Base-by-base conservation (phyloP, 306 rosid species). In the Prunus campanulata region DNA sequence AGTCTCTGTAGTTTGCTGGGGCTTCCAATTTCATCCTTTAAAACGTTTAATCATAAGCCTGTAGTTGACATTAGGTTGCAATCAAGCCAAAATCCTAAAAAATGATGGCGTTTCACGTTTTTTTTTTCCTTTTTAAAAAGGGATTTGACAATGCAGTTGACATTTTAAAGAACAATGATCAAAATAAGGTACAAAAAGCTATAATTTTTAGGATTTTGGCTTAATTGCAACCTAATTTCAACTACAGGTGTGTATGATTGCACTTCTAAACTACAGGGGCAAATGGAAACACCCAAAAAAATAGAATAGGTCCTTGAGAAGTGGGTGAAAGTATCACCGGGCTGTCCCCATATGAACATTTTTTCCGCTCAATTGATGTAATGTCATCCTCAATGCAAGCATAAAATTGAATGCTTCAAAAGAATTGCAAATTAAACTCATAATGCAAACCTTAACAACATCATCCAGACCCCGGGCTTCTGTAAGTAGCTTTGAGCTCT, bases 401-500 rank as follows among this genome's bases (percentile, higher is more conserved):
- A 55, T 62, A 29, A 69, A 62, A 42, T 59, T 71, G 47, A 62
- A 74, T 19, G 13, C 63, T 71, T 63, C 35, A 30, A 67, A 62
- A 61, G 80, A 51, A 75, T 49, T 54, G 80, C 62, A 74, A 74
- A 54, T 49, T 42, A 44, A 68, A 39, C 68, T 71, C 22, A 60
- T 49, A 70, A 70, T 74, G 27, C 94, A 78, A 79, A 96, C 99
- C 99, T 96, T 96, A 61, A 92, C 97, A 78, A 96, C 96, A 71
- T 96, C 99, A 47, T 96, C 99, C 42, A 96, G 79, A 72, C 99
- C 99, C 57, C 94, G 92, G 1, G 99, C 99, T 83, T 96, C 99
- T 0, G 82, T 86, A 66, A 89, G 86, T 67, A 96, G 90, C 84
- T 82, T 93, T 81, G 91, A 11, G 79, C 96, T 96, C 86, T 88